A percentile compares a stretch with the other conserved stretches of the same genome.
These are phyloP conservation scores for Globisporangium megalacanthum DNA, from an alignment of 352 stramenopile genomes.

Conservation along the genomic window DNA sequence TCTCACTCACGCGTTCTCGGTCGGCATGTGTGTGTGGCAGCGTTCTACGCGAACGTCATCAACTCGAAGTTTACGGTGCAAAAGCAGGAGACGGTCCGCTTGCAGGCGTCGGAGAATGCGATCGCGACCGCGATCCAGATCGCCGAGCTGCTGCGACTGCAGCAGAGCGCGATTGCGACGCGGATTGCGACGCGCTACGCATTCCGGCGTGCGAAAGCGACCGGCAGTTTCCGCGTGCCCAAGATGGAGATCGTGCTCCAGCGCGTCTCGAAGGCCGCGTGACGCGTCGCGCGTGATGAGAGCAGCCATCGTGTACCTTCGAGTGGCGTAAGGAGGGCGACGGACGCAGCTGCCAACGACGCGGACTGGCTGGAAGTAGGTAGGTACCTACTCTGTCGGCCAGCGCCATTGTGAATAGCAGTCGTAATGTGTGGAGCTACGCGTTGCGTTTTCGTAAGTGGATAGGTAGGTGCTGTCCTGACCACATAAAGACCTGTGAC, in stretches of 20 bases:
- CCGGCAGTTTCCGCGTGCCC: slow-evolving; percentile 53
- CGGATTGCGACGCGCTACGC: slow-evolving; percentile 74
- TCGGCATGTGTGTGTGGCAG: slow-evolving; percentile 15
- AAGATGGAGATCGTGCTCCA: slow-evolving; percentile 68
- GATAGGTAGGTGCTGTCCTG: no score
- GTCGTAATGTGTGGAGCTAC: not conserved
- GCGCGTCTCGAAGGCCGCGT: slow-evolving; percentile 27
- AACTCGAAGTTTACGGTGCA: slow-evolving; percentile 74
- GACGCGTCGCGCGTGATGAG: not conserved
- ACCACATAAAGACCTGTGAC: not conserved
- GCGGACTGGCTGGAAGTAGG: not conserved
- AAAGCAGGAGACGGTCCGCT: slow-evolving; percentile 51
- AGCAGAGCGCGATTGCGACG: slow-evolving; percentile 44
- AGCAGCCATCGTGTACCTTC: not conserved
- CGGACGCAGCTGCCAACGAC: not conserved
- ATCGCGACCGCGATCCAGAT: slow-evolving; percentile 74
- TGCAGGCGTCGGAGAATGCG: slow-evolving; percentile 59
- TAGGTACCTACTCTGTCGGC: no score
- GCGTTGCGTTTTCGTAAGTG: not conserved
- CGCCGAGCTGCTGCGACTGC: slow-evolving; percentile 59
- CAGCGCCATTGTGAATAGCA: slow-evolving; percentile 8
- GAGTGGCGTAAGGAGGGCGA: not conserved
- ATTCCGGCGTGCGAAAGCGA: slow-evolving; percentile 44
- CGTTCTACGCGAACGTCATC: slow-evolving; percentile 79
- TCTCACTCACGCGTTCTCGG: not conserved